Conservation (phyloP, 345 rosid species). For the Brassica carinata region DNA sequence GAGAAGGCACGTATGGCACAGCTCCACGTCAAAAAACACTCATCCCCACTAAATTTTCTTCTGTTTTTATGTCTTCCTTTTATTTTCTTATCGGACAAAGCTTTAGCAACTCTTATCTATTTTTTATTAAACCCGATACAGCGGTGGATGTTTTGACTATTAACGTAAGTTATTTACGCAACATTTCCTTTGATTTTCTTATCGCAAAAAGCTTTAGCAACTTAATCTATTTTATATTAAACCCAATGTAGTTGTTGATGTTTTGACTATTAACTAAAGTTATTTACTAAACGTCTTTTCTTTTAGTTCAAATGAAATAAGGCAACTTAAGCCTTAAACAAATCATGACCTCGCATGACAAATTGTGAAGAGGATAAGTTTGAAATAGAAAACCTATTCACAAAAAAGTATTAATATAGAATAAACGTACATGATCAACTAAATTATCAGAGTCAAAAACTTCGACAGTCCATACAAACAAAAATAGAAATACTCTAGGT, state of each 20-base stretch:
- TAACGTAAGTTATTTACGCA: background rate
- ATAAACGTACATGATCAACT: background rate
- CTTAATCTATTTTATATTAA: background rate
- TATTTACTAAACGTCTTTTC: background rate
- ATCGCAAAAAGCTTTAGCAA: background rate
- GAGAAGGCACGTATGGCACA: no score
- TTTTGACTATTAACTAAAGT: background rate
- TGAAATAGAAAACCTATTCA: background rate
- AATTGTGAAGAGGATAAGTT: background rate
- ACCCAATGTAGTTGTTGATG: no score
- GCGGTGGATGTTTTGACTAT: background rate
- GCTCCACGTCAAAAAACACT: no score
- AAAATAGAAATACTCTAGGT: background rate
- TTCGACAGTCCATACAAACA: background rate
- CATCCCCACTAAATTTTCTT: no score
- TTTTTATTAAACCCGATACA: background rate
- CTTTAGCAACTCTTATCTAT: no score
- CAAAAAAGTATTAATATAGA: background rate
- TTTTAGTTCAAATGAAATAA: background rate
- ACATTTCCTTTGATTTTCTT: background rate
- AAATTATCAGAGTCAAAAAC: background rate
- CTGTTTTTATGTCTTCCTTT: background rate
- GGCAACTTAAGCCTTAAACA: background rate
- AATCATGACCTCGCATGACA: background rate
- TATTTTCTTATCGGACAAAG: background rate